Conservation (phyloP, 768 basidiomycete species). For the Hysterangium stoloniferum region DNA sequence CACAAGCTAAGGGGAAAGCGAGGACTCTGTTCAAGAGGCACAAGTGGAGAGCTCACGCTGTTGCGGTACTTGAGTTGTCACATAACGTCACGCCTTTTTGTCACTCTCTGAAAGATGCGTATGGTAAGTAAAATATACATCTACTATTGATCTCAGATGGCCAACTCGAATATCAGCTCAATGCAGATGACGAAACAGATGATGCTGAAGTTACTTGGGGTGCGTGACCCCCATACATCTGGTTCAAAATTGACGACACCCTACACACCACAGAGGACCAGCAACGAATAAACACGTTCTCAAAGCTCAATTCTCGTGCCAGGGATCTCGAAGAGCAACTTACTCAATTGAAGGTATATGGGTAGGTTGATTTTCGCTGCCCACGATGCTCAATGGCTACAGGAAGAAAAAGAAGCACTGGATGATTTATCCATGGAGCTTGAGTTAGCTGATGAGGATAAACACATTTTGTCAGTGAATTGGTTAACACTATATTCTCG, state of each 20-base stretch:
- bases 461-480: constrained; percentile 57
- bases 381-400: constrained; percentile 6
- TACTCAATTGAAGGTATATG: constrained; percentile 59
- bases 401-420: constrained; percentile 94
- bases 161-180: constrained; percentile 39
- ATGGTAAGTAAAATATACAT: constrained; percentile 35
- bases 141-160: neutral
- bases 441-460: constrained; percentile 82
- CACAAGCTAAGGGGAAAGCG: too few species aligned
- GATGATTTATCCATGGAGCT: constrained; percentile 85
- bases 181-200: constrained; percentile 69
- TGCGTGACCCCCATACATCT: constrained; percentile 25
- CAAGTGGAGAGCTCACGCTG: too few species aligned
- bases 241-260: constrained; percentile 1
- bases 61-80: too few species aligned
- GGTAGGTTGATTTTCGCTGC: neutral
- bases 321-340: constrained; percentile 66
- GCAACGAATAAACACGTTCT: constrained; percentile 85
- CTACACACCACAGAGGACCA: constrained; percentile 52
- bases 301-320: constrained; percentile 79
- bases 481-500: neutral
- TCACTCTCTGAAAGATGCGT: too few species aligned
- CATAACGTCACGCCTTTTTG: too few species aligned
- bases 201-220: constrained; percentile 81
- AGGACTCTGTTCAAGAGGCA: too few species aligned